A percentile compares a stretch with the other conserved stretches of the same genome.
These are phyloP conservation scores for Bolboschoenoplectus hybrid DNA, from an alignment of 202 grass and related monocot species.

Conservation along the genomic window DNA sequence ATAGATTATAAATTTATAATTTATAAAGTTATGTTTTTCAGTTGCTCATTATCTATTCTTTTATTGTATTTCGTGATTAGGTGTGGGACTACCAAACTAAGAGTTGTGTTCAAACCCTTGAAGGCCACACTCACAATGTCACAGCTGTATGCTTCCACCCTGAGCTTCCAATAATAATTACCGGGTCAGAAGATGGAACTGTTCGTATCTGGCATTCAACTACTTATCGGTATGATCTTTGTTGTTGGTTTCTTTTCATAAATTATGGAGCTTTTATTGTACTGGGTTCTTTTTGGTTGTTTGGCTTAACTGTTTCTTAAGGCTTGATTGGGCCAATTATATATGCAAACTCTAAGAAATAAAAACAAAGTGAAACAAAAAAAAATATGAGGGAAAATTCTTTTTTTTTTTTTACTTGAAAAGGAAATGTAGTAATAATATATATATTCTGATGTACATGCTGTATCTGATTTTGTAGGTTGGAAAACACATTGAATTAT, in stretches of 20 bases:
- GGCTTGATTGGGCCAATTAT: not conserved
- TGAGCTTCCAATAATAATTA: conserved; percentile 88
- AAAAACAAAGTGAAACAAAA: conserved; percentile 7
- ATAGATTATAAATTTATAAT: not conserved
- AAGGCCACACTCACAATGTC: conserved; percentile 84
- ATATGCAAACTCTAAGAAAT: conserved; percentile 27
- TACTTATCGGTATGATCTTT: conserved; percentile 66
- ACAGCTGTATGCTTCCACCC: conserved; percentile 92
- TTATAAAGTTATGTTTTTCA: conserved; percentile 22
- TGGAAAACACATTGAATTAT: conserved; percentile 98
- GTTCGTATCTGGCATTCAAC: conserved; percentile 87
- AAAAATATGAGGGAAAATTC: not conserved
- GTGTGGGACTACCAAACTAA: conserved; percentile 94
- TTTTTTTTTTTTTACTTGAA: not conserved
- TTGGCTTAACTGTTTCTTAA: not conserved
- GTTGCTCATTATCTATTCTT: conserved; percentile 9
- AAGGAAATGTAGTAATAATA: conserved; percentile 23
- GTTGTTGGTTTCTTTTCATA: conserved; percentile 32
- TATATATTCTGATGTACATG: conserved; percentile 30
- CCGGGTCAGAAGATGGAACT: conserved; percentile 83
- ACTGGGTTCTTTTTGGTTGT: conserved; percentile 44
- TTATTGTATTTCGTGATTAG: conserved; percentile 53
- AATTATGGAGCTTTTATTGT: conserved; percentile 71
- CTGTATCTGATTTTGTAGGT: conserved; percentile 60
- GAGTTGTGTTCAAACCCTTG: conserved; percentile 86